Evolutionary conservation across 306 rosid genomes (phyloP).

Genomic region (Cicer chorassanicum): DNA sequence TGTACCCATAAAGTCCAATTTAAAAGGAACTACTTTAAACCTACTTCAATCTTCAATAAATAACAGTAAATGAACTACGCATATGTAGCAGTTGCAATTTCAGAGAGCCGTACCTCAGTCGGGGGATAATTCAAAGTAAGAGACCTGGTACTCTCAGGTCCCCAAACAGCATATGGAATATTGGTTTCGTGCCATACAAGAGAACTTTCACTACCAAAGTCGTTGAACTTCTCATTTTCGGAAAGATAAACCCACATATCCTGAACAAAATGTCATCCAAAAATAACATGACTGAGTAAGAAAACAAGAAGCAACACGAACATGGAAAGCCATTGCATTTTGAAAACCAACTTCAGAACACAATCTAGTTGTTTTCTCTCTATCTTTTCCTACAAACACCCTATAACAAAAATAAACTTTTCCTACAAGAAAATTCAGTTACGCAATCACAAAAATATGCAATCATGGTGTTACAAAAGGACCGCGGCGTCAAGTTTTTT

Average conservation of each 20-base stretch:
- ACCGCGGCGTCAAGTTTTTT: not conserved
- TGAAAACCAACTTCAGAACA: not conserved
- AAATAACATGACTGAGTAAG: constrained; percentile 4
- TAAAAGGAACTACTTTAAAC: constrained; percentile 7
- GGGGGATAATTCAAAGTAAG: constrained; percentile 68
- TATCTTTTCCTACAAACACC: not conserved
- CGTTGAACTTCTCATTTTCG: constrained; percentile 76
- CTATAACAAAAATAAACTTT: not conserved
- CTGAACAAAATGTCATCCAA: constrained; percentile 50
- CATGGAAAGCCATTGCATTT: constrained; percentile 10
- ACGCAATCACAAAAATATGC: constrained; percentile 6
- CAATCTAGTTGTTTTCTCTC: not conserved
- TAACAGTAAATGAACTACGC: constrained; percentile 6
- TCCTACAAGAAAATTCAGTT: not conserved
- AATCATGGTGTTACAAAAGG: not conserved
- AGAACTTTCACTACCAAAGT: constrained; percentile 71
- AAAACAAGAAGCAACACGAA: constrained; percentile 34
- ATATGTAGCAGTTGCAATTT: constrained; percentile 10
- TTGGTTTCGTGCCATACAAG: constrained; percentile 93
- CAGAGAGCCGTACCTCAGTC: constrained; percentile 67
- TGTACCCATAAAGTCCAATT: constrained; percentile 17
- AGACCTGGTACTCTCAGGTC: constrained; percentile 66
- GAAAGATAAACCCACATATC: constrained; percentile 96
- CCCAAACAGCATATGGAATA: constrained; percentile 86
- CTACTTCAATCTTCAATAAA: constrained; percentile 18